These are phyloP conservation scores for Eucalyptus polyanthemos DNA, from an alignment of 345 rosid species.

Conservation along the genomic window DNA sequence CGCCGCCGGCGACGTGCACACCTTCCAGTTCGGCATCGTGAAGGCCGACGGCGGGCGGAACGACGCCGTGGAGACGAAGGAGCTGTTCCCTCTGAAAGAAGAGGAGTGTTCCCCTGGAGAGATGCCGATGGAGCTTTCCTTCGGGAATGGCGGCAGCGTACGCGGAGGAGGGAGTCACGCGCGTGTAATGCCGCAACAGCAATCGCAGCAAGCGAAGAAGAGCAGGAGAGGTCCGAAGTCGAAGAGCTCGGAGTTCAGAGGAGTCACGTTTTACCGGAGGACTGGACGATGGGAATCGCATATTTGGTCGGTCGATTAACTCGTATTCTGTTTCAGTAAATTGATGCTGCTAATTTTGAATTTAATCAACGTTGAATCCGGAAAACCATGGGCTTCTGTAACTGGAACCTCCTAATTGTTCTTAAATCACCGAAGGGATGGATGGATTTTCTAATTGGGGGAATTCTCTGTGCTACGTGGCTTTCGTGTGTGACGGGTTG, in stretches of 20 bases:
- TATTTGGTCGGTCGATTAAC: conserved; percentile 43
- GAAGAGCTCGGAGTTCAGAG: conserved; percentile 92
- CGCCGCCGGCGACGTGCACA: conserved; percentile 5
- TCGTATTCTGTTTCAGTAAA: background rate
- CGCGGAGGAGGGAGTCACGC: conserved; percentile 13
- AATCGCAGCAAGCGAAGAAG: conserved; percentile 52
- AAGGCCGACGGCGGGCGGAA: conserved; percentile 28
- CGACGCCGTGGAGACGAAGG: conserved; percentile 35
- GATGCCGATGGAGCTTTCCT: conserved; percentile 46
- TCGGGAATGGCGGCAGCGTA: conserved; percentile 3
- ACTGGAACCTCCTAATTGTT: background rate
- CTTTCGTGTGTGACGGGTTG: background rate
- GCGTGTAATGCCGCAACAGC: conserved; percentile 21
- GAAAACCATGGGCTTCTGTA: background rate
- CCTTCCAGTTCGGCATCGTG: conserved; percentile 58
- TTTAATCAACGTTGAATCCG: background rate
- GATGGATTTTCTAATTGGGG: background rate
- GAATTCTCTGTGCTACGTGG: background rate
- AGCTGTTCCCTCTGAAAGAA: conserved; percentile 43
- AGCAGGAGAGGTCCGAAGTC: conserved; percentile 96
- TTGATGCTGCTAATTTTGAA: background rate
- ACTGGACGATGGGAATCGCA: conserved; percentile 99
- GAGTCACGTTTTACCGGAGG: conserved; percentile 90
- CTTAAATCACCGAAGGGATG: background rate
- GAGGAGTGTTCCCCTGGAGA: conserved; percentile 16